Evolutionary conservation across 2,329 filamentous ascomycete genomes (phyloP).

Genomic region (Cercospora citrullina): DNA sequence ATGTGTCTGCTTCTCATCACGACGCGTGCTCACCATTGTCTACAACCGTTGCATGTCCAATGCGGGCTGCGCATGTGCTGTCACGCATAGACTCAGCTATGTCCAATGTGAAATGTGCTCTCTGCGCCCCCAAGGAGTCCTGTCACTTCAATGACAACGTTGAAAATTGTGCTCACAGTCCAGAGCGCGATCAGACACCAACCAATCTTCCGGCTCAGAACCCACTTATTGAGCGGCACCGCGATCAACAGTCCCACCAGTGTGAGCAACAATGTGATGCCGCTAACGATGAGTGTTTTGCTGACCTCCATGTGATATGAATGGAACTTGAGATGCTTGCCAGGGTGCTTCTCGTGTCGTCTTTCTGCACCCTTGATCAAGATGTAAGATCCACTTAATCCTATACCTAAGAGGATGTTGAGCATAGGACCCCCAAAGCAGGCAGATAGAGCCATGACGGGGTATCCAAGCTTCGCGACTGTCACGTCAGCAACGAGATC

Average conservation of each 20-base stretch:
- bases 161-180: conserved; percentile 75
- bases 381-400: conserved; percentile 87
- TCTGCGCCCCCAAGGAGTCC: conserved; percentile 33
- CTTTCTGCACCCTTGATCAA: conserved; percentile 69
- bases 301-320: conserved; percentile 83
- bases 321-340: conserved; percentile 64
- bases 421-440: conserved; percentile 99
- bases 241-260: conserved; percentile 74
- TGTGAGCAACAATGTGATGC: conserved; percentile 78
- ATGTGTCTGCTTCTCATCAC: not conserved
- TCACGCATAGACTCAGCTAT: not conserved
- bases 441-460: conserved; percentile 91
- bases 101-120: conserved; percentile 16
- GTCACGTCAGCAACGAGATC: conserved; percentile 95
- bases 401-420: conserved; percentile 92
- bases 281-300: conserved; percentile 80
- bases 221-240: conserved; percentile 84
- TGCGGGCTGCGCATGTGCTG: not conserved
- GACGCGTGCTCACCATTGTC: not conserved
- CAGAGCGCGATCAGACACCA: conserved; percentile 78
- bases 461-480: conserved; percentile 87
- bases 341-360: conserved; percentile 66
- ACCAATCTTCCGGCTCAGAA: conserved; percentile 79
- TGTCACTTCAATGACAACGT: conserved; percentile 74
- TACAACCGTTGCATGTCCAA: too few species aligned